phyloP scores from a whole-genome alignment of 2,329 filamentous ascomycete genomes.

The Didymella arachidicola region DNA sequence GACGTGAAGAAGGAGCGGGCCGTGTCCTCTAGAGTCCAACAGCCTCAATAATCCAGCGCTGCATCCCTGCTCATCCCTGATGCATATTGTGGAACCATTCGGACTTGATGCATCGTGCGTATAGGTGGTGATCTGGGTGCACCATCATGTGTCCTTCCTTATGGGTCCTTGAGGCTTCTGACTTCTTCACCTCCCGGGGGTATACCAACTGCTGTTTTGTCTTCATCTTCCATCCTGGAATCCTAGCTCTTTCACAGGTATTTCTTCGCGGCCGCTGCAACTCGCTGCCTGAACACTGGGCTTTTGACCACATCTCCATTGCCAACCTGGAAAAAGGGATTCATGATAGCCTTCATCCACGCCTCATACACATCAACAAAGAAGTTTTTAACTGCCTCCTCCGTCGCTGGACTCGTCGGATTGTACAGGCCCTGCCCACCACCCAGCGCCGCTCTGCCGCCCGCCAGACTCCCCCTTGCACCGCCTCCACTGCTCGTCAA shows the following conservation, averaged over 20 bases:
- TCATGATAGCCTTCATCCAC: slow-evolving; percentile 98
- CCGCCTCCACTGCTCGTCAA: slow-evolving; percentile 31
- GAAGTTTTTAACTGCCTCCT: slow-evolving; percentile 95
- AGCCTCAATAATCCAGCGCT: neutral
- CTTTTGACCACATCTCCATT: slow-evolving; percentile 86
- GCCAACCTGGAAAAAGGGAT: slow-evolving; percentile 88
- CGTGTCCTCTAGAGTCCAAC: neutral
- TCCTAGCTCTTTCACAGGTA: slow-evolving; percentile 68
- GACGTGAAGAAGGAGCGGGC: neutral
- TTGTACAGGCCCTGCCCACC: slow-evolving; percentile 65
- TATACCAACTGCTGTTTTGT: neutral
- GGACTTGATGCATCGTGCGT: neutral
- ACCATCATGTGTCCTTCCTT: neutral
- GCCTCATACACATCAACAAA: slow-evolving; percentile 95
- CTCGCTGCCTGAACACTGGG: slow-evolving; percentile 81
- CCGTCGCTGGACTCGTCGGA: slow-evolving; percentile 86
- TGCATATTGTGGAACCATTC: neutral
- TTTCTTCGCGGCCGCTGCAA: slow-evolving; percentile 89
- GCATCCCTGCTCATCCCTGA: neutral
- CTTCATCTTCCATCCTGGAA: neutral
- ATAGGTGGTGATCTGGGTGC: neutral
- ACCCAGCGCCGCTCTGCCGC: slow-evolving; percentile 38
- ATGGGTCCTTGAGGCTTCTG: neutral
- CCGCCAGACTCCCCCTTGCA: slow-evolving; percentile 42
- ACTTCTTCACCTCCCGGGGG: neutral